Evolutionary conservation across 331 rosid genomes (phyloP).

Genomic region (Saraca asoca): DNA sequence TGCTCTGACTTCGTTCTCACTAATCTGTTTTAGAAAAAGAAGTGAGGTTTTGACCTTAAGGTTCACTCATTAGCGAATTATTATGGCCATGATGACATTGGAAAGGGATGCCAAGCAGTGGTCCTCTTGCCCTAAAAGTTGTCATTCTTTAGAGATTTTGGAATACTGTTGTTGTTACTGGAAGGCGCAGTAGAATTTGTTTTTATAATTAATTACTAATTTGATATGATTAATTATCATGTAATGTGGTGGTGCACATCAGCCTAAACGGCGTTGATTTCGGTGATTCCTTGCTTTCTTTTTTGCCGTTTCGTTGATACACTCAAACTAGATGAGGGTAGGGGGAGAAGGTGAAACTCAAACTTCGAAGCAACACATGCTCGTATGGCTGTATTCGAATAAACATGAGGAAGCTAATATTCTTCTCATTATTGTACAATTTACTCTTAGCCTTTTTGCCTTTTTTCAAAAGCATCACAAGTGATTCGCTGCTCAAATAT

Average conservation of each 20-base stretch:
- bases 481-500: constrained; percentile 44
- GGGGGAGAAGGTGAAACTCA: constrained; percentile 42
- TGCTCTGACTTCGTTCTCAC: constrained; percentile 7
- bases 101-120: constrained; percentile 34
- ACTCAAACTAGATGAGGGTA: constrained; percentile 49
- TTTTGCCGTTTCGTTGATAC: constrained; percentile 78
- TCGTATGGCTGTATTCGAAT: constrained; percentile 67
- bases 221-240: neutral
- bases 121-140: constrained; percentile 41
- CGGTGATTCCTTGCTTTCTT: constrained; percentile 85
- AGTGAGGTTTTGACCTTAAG: constrained; percentile 28
- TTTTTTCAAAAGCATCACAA: constrained; percentile 29
- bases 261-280: constrained; percentile 96
- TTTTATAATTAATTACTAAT: neutral
- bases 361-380: constrained; percentile 80
- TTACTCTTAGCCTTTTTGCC: neutral
- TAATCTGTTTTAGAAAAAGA: constrained; percentile 23
- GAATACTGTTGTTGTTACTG: too few relatives aligned
- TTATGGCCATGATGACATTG: constrained; percentile 46
- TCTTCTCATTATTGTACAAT: constrained; percentile 45
- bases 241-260: constrained; percentile 67
- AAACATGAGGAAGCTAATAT: constrained; percentile 51
- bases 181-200: neutral
- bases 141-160: constrained; percentile 35
- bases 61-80: constrained; percentile 46